Conservation (phyloP, 108 stramenopile species). For the Cyclotella kingstonii region DNA sequence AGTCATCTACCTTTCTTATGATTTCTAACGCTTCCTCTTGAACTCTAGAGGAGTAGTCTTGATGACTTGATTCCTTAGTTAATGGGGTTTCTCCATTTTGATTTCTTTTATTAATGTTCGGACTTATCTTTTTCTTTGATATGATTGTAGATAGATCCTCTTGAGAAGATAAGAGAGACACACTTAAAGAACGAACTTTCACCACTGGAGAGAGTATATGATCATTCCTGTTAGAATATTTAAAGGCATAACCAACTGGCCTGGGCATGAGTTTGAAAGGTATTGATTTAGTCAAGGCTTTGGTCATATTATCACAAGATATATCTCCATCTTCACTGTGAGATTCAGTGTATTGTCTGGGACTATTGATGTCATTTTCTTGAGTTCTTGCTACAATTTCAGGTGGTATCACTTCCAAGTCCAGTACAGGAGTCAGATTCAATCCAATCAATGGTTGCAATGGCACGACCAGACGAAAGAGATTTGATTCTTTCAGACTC, state of each 20-base stretch:
- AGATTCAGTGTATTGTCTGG: not conserved
- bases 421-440: slow-evolving; percentile 51
- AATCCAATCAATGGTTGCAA: slow-evolving; percentile 44
- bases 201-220: slow-evolving; percentile 12
- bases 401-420: slow-evolving; percentile 47
- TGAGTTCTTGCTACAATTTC: too few species aligned
- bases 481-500: slow-evolving; percentile 26
- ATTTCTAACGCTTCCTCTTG: slow-evolving; percentile 43
- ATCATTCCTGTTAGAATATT: not conserved
- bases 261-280: slow-evolving; percentile 5
- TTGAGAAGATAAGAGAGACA: slow-evolving; percentile 42
- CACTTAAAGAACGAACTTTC: slow-evolving; percentile 43
- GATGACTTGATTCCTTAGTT: too few species aligned
- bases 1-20: slow-evolving; percentile 43
- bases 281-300: not conserved
- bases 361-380: not conserved
- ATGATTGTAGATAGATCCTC: too few species aligned
- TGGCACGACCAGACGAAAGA: slow-evolving; percentile 49
- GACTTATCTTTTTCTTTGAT: too few species aligned
- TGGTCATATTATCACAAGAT: too few species aligned
- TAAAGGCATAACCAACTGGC: slow-evolving; percentile 4
- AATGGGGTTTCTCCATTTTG: not conserved
- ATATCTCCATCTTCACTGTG: not conserved
- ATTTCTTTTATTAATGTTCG: slow-evolving; percentile 16
- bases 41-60: slow-evolving; percentile 4